Base-by-base conservation (phyloP, 1,284 basidiomycete species). In the Cutaneotrichosporon daszewskae region DNA sequence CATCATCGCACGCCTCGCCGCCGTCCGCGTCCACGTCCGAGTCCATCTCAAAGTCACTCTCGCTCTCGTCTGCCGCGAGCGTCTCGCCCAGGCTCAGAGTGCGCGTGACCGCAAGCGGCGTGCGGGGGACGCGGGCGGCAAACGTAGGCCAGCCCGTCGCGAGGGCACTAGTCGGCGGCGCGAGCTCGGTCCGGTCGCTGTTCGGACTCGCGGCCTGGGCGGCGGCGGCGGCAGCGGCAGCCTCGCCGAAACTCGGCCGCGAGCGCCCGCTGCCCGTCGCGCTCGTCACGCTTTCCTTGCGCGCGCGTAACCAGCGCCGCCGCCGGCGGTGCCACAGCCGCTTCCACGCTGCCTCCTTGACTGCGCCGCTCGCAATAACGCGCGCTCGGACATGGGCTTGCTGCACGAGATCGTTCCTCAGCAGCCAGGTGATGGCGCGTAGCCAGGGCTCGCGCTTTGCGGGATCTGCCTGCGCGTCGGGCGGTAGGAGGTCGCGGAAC, bases 361-460 rank as follows among this genome's bases (percentile, higher is more conserved):
- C 73, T 32, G 80, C 78, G 3, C 78, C 75, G 0, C 85, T 83
- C 0, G 85, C 89, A 17, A 92, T 77, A 26, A 97, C 77, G 28
- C 92, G 82, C 40, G 94, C 80, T 31, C 85, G 81, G 8, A 91
- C 79, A 64, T 92, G 91, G 33, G 92, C 76, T 25, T 88, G 87
- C 43, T 87, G 78, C 18, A 96, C 75, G 47, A 97, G 77, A 55
- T 88, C 87, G 38, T 83, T 80, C 53, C 87, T 84, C 28, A 98
- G 76, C 73, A 97, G 80, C 91, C 92, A 98, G 33, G 85, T 72
- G n/a, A 97, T 79, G 27, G 91, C 84, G 31, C 87, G 81, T 44
- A 85, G 78, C 62, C 87, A 94, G 32, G 82, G 68, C 13, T 79
- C 75, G 23, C 89, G 78, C 20, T 53, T 51, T 23, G 42, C 10